These are phyloP conservation scores for Limonium bicolor DNA, from an alignment of 148 eudicot genomes.

Conservation along the genomic window DNA sequence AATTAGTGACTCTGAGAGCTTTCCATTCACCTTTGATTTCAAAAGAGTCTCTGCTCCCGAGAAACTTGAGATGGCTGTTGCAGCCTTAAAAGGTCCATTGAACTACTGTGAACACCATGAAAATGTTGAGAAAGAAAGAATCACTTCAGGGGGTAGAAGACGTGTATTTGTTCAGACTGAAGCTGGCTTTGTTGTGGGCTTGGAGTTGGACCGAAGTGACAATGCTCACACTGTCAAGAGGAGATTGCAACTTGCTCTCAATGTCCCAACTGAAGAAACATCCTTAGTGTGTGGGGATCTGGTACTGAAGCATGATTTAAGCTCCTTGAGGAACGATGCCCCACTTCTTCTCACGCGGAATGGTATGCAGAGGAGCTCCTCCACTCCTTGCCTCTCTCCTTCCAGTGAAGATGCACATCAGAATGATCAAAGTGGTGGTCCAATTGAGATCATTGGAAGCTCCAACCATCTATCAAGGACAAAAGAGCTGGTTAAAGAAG, in stretches of 20 bases:
- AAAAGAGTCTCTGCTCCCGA: too few species aligned
- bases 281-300: conserved; percentile 21
- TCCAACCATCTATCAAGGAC: conserved; percentile 9
- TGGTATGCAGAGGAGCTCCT: conserved; percentile 24
- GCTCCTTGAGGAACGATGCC: conserved; percentile 16
- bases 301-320: conserved; percentile 20
- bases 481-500: conserved; percentile 13
- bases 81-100: conserved; percentile 11
- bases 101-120: conserved; percentile 9
- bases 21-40: too few species aligned
- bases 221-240: conserved; percentile 23
- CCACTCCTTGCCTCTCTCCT: conserved; percentile 31
- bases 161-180: conserved; percentile 35
- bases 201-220: conserved; percentile 25
- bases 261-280: conserved; percentile 23
- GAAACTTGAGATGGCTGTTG: conserved; percentile 28
- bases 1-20: too few species aligned
- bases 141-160: conserved; percentile 10
- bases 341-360: conserved; percentile 22
- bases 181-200: conserved; percentile 22
- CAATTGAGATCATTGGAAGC: conserved; percentile 22
- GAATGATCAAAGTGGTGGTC: conserved; percentile 19
- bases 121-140: conserved; percentile 11
- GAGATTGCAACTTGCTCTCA: conserved; percentile 23
- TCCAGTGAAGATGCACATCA: conserved; percentile 9